Percentiles rank a stretch among this genome's conserved stretches.
Conservation (phyloP, 2,329 filamentous ascomycete species). For the Diaporthe sp. region DNA sequence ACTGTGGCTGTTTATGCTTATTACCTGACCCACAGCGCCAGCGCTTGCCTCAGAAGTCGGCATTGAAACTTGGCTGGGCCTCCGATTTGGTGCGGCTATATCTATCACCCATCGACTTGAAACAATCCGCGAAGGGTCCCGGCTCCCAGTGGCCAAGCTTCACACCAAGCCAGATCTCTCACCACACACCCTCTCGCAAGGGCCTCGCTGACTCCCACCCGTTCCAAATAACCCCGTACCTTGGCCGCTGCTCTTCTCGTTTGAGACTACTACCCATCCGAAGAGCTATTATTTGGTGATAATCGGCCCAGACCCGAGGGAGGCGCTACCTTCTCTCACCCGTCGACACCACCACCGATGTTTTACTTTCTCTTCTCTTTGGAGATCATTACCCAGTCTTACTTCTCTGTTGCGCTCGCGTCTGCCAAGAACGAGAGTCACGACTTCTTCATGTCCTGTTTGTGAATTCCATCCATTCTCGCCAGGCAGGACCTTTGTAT, state of each 20-base stretch:
- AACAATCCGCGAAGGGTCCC: constrained; percentile 29
- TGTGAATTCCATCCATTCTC: constrained; percentile 22
- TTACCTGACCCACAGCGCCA: constrained; percentile 15
- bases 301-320: constrained; percentile 2
- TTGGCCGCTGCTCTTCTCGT: constrained; percentile 27
- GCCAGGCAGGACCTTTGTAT: constrained; percentile 21
- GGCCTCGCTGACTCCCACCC: constrained; percentile 15
- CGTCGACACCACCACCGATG: neutral
- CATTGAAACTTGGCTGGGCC: constrained; percentile 26
- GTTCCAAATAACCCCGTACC: constrained; percentile 12
- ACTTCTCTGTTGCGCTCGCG: constrained; percentile 13
- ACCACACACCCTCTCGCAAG: constrained; percentile 12
- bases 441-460: neutral
- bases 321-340: neutral
- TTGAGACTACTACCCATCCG: constrained; percentile 12
- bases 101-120: constrained; percentile 30
- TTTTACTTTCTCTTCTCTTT: constrained; percentile 12
- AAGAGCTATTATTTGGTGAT: constrained; percentile 11
- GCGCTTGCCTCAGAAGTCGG: constrained; percentile 24
- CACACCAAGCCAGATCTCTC: constrained; percentile 4
- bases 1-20: constrained; percentile 26
- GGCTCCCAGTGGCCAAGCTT: constrained; percentile 26
- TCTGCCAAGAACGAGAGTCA: constrained; percentile 28
- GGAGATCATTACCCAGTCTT: constrained; percentile 9
- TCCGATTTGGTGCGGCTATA: constrained; percentile 32